Conservation (phyloP, 257 asterid species). For the Forsythia viridissima region DNA sequence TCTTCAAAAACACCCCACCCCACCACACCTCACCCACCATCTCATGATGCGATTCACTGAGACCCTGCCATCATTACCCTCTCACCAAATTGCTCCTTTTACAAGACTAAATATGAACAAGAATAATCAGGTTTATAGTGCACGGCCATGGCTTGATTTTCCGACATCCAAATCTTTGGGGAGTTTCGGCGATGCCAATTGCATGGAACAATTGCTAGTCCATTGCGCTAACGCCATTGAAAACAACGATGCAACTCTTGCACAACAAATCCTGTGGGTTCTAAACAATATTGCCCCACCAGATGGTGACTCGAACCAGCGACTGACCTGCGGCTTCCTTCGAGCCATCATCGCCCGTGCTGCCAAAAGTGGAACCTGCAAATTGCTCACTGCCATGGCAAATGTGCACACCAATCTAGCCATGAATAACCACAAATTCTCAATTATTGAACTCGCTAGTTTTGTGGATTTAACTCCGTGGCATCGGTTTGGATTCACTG, state of each 20-base stretch:
- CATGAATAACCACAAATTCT: constrained; percentile 57
- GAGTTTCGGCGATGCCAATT: constrained; percentile 65
- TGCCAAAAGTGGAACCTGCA: constrained; percentile 59
- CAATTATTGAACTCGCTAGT: constrained; percentile 75
- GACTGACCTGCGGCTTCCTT: constrained; percentile 85
- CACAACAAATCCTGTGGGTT: constrained; percentile 95
- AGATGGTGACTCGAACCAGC: constrained; percentile 92
- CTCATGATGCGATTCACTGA: constrained; percentile 75
- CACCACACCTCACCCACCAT: neutral
- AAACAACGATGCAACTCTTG: constrained; percentile 79
- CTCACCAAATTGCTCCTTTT: constrained; percentile 42
- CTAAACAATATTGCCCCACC: constrained; percentile 94
- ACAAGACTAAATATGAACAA: constrained; percentile 37
- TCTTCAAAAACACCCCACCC: neutral
- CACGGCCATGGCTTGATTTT: constrained; percentile 62
- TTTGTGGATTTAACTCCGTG: constrained; percentile 96
- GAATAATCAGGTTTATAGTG: constrained; percentile 31
- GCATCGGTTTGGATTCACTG: constrained; percentile 94
- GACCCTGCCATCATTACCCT: constrained; percentile 37
- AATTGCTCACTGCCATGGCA: constrained; percentile 61
- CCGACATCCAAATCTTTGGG: constrained; percentile 52
- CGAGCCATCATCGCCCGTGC: constrained; percentile 89
- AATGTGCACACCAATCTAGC: constrained; percentile 36
- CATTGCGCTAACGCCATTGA: constrained; percentile 94
- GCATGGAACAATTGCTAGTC: constrained; percentile 89